Percentiles rank a stretch among this genome's conserved stretches.
phyloP scores from a whole-genome alignment of 176 grass and related monocot species.

The Tuctoria greenei region DNA sequence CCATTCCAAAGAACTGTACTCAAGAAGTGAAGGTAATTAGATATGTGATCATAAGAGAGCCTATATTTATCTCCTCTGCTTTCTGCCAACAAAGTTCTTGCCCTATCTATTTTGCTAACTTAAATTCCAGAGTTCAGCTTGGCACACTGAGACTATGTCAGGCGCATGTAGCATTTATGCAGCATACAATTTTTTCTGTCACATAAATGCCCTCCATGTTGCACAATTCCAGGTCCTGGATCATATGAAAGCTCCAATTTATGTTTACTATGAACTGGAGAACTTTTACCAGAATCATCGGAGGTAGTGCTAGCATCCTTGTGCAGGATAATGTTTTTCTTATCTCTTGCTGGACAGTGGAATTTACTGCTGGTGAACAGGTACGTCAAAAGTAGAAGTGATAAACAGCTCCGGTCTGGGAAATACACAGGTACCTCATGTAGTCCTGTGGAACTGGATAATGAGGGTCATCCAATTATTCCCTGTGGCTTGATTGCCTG shows the following conservation, averaged over 20 bases:
- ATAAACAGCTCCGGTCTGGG: conserved; percentile 73
- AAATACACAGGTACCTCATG: conserved; percentile 59
- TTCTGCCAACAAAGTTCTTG: not conserved
- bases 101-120: not conserved
- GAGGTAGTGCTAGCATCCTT: conserved; percentile 48
- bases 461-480: conserved; percentile 68
- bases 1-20: conserved; percentile 79
- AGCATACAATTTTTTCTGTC: not conserved
- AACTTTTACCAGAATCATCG: conserved; percentile 97
- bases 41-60: conserved; percentile 19
- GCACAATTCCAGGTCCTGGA: conserved; percentile 59
- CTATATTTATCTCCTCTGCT: conserved; percentile 14
- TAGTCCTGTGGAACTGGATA: conserved; percentile 48
- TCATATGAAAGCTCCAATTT: conserved; percentile 84
- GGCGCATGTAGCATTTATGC: not conserved
- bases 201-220: conserved; percentile 15
- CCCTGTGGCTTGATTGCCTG: conserved; percentile 95
- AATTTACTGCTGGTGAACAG: conserved; percentile 39
- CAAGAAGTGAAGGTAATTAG: conserved; percentile 62
- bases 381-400: conserved; percentile 85
- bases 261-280: conserved; percentile 93
- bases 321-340: not conserved
- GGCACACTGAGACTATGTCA: not conserved
- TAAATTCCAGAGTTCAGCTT: conserved; percentile 6
- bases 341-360: conserved; percentile 14